Percentiles rank a stretch among this genome's conserved stretches.
Evolutionary conservation across 495 filamentous ascomycete genomes (phyloP).

Genomic region (Neurospora sp.): DNA sequence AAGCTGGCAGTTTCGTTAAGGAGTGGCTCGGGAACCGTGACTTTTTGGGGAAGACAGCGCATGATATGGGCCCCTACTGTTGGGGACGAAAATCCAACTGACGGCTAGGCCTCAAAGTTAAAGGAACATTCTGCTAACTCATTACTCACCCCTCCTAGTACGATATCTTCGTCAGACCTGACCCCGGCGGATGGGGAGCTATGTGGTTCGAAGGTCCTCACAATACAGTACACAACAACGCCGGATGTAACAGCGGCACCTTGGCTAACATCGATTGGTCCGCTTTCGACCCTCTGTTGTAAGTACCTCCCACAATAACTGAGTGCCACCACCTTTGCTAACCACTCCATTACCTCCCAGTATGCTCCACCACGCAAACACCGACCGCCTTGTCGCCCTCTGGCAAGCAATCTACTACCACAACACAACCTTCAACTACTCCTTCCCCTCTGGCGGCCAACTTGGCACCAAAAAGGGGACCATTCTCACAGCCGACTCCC

Average conservation of each 20-base stretch:
- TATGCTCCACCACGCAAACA: constrained; percentile 35
- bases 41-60: neutral
- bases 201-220: constrained; percentile 29
- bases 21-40: too few species aligned
- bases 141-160: constrained; percentile 13
- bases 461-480: constrained; percentile 20
- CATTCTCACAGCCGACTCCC: constrained; percentile 26
- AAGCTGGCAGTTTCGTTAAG: neutral
- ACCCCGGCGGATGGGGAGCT: constrained; percentile 11
- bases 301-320: constrained; percentile 1
- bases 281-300: constrained; percentile 31
- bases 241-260: constrained; percentile 20
- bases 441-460: constrained; percentile 14
- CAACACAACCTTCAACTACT: constrained; percentile 14
- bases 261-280: constrained; percentile 21
- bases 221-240: constrained; percentile 22
- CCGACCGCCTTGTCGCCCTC: constrained; percentile 38
- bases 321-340: neutral
- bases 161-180: constrained; percentile 22
- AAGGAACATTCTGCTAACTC: neutral
- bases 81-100: neutral
- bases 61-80: neutral
- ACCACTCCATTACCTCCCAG: constrained; percentile 3
- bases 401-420: constrained; percentile 30
- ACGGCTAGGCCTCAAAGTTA: too few species aligned